Evolutionary conservation across 495 filamentous ascomycete species (phyloP), one percentile per base, ranked within the genome.

Genomic region (Saxophila tyrrhenica): DNA sequence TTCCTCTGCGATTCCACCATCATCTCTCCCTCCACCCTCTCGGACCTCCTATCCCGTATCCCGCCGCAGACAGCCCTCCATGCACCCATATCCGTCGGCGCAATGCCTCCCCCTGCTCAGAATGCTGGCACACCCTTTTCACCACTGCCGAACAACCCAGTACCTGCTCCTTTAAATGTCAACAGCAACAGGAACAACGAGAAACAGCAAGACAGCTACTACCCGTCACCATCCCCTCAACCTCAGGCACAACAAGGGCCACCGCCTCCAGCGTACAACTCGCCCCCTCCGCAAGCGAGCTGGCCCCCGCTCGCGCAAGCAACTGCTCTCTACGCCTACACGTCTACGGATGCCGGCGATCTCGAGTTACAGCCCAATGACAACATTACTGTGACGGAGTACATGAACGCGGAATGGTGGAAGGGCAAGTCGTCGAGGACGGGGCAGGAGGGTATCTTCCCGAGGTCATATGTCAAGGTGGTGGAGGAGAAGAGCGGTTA

Each of bases 361-460:
- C 73, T 90, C 51, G 77, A 76, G 0, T 77, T 98, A 59, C 74
- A 81, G 53, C 79, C 80, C 24, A 80, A 88, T 62, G 89, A 95
- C 69, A 75, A 77, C 21, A 73, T 98, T 59, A 76, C 79, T 47
- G 84, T 98, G 23, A 73, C 78, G 46, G 86, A 95, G 66, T 87
- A 95, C 70, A 88, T 94, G 81, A 97, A 96, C 61, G 81, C 80
- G 19, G 92, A 98, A 63, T 98, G 92, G 94, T 95, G 89, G 89
- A 82, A 86, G 71, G 92, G 92, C 51, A 79, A 79, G 23, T 89
- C 92, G 66, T 70, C 79, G 59, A 81, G 86, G 13, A 94, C 87
- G 16, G 85, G 83, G 29, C 67, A 77, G 58, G 85, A 91, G 69
- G 92, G 92, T 51, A 89, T 96, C 61, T 96, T 98, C 75, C 91